Conservation (phyloP, 106 monocot species). For the Apostasia shenzhenica region DNA sequence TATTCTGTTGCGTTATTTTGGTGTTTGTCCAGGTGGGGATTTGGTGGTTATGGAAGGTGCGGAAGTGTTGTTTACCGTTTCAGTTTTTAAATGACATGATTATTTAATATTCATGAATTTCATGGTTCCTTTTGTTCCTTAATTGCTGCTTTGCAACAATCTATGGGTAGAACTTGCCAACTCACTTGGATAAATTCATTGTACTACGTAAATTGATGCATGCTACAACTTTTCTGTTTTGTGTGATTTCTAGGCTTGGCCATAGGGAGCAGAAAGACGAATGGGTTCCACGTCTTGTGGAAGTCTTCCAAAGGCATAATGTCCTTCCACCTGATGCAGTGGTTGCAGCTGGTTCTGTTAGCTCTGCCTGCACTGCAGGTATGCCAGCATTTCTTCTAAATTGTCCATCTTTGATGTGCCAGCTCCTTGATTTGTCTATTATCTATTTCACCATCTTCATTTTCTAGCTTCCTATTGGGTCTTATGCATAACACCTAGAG, state of each 20-base stretch:
- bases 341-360: constrained; percentile 75
- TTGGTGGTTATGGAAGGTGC: constrained; percentile 98
- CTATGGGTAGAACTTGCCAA: background rate
- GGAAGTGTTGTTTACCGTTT: background rate
- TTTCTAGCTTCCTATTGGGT: background rate
- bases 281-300: constrained; percentile 86
- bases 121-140: background rate
- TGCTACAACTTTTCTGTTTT: background rate
- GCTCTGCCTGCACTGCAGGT: constrained; percentile 97
- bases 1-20: constrained; percentile 5
- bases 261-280: constrained; percentile 98
- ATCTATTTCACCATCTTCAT: background rate
- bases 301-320: constrained; percentile 88
- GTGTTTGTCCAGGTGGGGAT: constrained; percentile 72
- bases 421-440: background rate
- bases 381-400: background rate
- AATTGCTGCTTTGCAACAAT: background rate
- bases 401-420: background rate
- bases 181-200: background rate
- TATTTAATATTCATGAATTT: background rate
- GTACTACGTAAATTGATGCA: background rate
- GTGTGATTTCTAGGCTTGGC: constrained; percentile 50
- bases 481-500: too few relatives aligned
- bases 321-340: constrained; percentile 79
- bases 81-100: background rate